phyloP scores from a whole-genome alignment of 1,284 basidiomycete species.

The Austroboletus niveus region DNA sequence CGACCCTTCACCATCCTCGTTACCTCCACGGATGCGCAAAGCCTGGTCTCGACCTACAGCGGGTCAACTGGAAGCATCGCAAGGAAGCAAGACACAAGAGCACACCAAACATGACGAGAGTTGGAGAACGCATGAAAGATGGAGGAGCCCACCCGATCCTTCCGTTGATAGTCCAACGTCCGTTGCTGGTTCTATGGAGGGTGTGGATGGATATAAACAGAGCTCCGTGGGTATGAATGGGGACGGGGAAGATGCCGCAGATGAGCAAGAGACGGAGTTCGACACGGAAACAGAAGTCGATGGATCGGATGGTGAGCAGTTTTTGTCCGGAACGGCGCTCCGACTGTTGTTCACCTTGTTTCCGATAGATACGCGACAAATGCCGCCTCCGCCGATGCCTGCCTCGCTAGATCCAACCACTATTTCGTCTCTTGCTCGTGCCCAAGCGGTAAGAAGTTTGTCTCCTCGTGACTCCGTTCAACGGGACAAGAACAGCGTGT shows the following conservation, averaged over 20 bases:
- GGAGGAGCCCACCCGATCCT: slow-evolving; percentile 12
- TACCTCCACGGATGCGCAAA: slow-evolving; percentile 69
- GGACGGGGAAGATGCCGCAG: slow-evolving; percentile 16
- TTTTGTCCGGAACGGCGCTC: slow-evolving; percentile 7
- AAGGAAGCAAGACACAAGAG: slow-evolving; percentile 2
- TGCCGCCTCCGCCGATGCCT: slow-evolving; percentile 49
- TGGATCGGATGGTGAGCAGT: slow-evolving; percentile 29
- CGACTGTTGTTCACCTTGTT: slow-evolving; percentile 2
- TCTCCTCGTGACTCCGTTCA: slow-evolving; percentile 20
- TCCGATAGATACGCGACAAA: slow-evolving; percentile 33
- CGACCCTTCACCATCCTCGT: slow-evolving; percentile 12
- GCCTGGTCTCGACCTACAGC: slow-evolving; percentile 40
- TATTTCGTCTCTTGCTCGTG: slow-evolving; percentile 28
- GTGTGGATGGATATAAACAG: background rate
- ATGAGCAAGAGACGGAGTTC: slow-evolving; percentile 32
- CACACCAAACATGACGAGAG: slow-evolving; percentile 2
- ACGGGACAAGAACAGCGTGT: slow-evolving; percentile 14
- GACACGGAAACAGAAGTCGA: slow-evolving; percentile 35
- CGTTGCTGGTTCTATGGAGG: slow-evolving; percentile 5
- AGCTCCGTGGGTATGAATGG: slow-evolving; percentile 1
- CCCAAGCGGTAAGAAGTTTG: slow-evolving; percentile 11
- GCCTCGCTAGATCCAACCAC: slow-evolving; percentile 39
- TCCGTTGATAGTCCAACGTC: slow-evolving; percentile 22
- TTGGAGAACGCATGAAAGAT: slow-evolving; percentile 13
- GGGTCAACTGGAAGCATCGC: slow-evolving; percentile 1